Conservation (phyloP, 306 rosid species). For the Corylus avellana region DNA sequence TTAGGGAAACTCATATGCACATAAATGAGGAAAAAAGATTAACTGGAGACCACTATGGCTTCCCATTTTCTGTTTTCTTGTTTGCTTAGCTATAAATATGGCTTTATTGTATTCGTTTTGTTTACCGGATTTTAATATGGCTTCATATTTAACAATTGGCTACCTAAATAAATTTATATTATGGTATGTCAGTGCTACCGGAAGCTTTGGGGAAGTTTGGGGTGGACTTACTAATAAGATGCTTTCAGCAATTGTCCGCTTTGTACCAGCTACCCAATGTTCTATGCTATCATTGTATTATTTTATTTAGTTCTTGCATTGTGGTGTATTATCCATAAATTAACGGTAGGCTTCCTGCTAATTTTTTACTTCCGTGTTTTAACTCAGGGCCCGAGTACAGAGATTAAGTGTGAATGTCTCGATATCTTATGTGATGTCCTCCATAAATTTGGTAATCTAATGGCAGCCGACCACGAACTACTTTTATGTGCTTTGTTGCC, state of each 20-base stretch:
- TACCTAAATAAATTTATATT: not conserved
- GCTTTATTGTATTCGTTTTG: not conserved
- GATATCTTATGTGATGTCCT: conserved; percentile 88
- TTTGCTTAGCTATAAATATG: not conserved
- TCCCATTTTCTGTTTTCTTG: not conserved
- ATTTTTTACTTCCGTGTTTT: conserved; percentile 20
- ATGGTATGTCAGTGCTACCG: no score
- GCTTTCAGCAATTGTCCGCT: no score
- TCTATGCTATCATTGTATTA: not conserved
- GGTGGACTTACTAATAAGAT: no score
- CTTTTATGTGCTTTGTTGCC: conserved; percentile 78
- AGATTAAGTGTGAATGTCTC: conserved; percentile 89
- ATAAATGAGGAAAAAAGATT: no score
- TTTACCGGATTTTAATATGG: not conserved
- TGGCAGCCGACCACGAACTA: conserved; percentile 73
- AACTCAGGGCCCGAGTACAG: conserved; percentile 71
- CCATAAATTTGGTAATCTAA: conserved; percentile 87
- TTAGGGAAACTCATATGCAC: no score
- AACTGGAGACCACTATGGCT: no score
- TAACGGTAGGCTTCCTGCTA: conserved; percentile 8
- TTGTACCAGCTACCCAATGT: no score
- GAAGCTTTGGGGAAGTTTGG: no score
- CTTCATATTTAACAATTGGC: not conserved
- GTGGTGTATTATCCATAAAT: not conserved
- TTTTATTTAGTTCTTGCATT: conserved; percentile 3